These are phyloP conservation scores for Microcos paniculata DNA, from an alignment of 345 rosid species.

Conservation along the genomic window DNA sequence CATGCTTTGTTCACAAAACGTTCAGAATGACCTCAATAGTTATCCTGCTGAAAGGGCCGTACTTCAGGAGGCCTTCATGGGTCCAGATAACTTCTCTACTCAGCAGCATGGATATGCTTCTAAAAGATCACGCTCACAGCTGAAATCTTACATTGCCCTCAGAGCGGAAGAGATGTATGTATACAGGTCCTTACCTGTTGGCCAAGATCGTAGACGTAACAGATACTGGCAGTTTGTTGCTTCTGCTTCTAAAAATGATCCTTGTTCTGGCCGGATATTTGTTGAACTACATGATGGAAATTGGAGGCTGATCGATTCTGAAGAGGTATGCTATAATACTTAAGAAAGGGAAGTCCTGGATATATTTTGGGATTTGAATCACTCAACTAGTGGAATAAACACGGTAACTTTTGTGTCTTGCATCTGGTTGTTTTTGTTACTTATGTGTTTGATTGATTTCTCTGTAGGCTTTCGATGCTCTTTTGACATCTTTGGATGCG, in stretches of 20 bases:
- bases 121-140: constrained; percentile 79
- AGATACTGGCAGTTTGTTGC: constrained; percentile 97
- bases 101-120: constrained; percentile 76
- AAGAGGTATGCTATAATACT: constrained; percentile 55
- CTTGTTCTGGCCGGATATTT: constrained; percentile 85
- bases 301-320: constrained; percentile 91
- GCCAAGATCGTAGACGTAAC: constrained; percentile 95
- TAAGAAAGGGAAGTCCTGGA: neutral
- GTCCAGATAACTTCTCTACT: constrained; percentile 48
- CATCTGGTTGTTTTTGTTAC: constrained; percentile 10
- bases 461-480: constrained; percentile 82
- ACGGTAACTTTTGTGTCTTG: neutral
- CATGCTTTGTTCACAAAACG: constrained; percentile 37
- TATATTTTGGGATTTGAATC: constrained; percentile 9
- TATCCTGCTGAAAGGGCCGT: constrained; percentile 41
- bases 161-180: constrained; percentile 90
- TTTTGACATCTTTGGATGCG: constrained; percentile 71
- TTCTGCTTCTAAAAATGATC: constrained; percentile 83
- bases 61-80: constrained; percentile 47
- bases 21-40: constrained; percentile 45
- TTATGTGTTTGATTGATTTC: neutral
- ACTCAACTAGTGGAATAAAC: neutral
- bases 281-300: constrained; percentile 74
- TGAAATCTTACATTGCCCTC: constrained; percentile 87
- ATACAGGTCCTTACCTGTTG: constrained; percentile 95